Evolutionary conservation across 805 yeast species (phyloP).

Genomic region (Tetrapisispora fleetii): DNA sequence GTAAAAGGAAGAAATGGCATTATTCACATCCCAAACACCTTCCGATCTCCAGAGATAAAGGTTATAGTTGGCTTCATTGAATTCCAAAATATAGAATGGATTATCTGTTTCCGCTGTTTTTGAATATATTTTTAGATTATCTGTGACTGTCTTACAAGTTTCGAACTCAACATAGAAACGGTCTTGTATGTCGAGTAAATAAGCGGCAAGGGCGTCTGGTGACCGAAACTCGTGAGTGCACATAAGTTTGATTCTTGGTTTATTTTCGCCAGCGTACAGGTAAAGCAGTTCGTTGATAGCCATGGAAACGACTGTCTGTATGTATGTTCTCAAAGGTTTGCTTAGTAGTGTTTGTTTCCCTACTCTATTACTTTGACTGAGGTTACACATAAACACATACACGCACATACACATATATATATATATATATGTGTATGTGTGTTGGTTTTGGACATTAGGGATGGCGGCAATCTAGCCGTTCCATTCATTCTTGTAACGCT

Average conservation of each 20-base stretch:
- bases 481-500: not conserved
- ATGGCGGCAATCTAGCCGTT: not conserved
- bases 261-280: slow-evolving; percentile 20
- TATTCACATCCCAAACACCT: slow-evolving; percentile 20
- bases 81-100: slow-evolving; percentile 23
- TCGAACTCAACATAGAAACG: slow-evolving; percentile 18
- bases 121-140: slow-evolving; percentile 20
- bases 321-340: too few species aligned
- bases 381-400: not conserved
- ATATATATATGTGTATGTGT: not conserved
- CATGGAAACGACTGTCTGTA: not conserved
- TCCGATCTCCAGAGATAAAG: slow-evolving; percentile 23
- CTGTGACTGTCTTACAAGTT: slow-evolving; percentile 21
- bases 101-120: not conserved
- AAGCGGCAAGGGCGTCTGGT: slow-evolving; percentile 8
- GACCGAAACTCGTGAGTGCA: slow-evolving; percentile 11
- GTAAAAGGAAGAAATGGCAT: slow-evolving; percentile 13
- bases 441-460: not conserved
- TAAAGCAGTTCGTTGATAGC: slow-evolving; percentile 12
- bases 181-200: slow-evolving; percentile 20
- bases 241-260: slow-evolving; percentile 19
- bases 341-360: too few species aligned
- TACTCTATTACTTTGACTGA: too few species aligned
- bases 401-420: not conserved
- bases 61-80: slow-evolving; percentile 12